Evolutionary conservation across 768 basidiomycete species (phyloP), one percentile per base, ranked within the genome.

Genomic region (Suillus luteus): DNA sequence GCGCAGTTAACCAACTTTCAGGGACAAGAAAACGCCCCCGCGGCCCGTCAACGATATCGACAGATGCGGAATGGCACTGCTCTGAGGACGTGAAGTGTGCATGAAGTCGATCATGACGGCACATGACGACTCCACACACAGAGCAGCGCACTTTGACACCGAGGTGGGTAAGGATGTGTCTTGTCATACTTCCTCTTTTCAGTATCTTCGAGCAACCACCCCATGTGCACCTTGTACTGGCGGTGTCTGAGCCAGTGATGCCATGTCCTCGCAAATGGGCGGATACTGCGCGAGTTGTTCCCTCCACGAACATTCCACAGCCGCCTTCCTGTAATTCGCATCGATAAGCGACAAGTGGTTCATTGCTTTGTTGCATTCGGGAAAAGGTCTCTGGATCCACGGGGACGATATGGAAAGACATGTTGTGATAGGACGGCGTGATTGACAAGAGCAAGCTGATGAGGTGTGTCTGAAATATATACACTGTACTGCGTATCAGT

Each of bases 91-190:
- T 54, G 33, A 35, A 12, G 11, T 54, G 52, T 4, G 19, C 33
- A 35, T 31, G 33, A 35, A 54, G 33, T 10, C 35, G 19, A 17
- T 54, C 52, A 5, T 2, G 33, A 54, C 52, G 52, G 11, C 52
- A 54, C 52, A 6, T 54, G 10, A 54, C 33, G 11, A 54, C 52
- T 35, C 52, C 33, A 33, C 52, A 54, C 33, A 19, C 52, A 1
- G 64, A 62, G 54, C 64, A 62, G 5, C 27, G 35, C 15, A 58
- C 38, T 10, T 44, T 57, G 15, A 61, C 54, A 17, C 41, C 43
- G 7, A 64, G 35, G 37, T 64, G 64, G 15, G 64, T 58, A 31
- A 62, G 48, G 19, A 65, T 33, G 41, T 65, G 64, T 33, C 64
- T 54, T 22, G 64, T 12, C 33, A 65, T 58, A 38, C 60, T 43